Evolutionary conservation across 192 early-diverging fungal species (phyloP).

Genomic region (Coemansia biformis): DNA sequence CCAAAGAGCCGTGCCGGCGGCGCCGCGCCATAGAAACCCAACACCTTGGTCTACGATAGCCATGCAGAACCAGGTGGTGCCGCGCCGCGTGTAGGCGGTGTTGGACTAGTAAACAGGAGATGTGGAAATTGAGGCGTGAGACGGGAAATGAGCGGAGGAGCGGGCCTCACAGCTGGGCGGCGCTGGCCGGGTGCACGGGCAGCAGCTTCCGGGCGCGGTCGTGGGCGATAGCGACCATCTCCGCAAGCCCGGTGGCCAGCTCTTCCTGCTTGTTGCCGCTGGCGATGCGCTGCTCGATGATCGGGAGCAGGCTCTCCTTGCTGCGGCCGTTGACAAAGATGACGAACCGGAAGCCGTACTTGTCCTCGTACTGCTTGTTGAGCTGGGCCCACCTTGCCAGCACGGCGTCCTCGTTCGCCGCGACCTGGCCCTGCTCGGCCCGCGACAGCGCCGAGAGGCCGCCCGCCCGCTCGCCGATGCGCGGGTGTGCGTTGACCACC

Average conservation of each 20-base stretch:
- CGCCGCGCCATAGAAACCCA: no score
- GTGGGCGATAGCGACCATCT: conserved; percentile 78
- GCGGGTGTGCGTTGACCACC: conserved; percentile 85
- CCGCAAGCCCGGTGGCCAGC: conserved; percentile 61
- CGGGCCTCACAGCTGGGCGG: conserved; percentile 36
- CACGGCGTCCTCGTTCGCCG: conserved; percentile 54
- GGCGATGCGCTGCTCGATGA: conserved; percentile 64
- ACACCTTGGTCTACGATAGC: no score
- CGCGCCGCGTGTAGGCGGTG: no score
- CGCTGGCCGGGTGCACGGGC: conserved; percentile 2
- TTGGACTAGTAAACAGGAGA: no score
- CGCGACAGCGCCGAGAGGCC: conserved; percentile 67
- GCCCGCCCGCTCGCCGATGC: conserved; percentile 70
- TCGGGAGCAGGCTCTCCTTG: conserved; percentile 68
- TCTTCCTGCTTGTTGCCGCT: conserved; percentile 60
- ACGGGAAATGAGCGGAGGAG: no score
- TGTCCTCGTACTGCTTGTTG: conserved; percentile 63
- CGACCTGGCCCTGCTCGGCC: conserved; percentile 58
- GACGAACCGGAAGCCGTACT: conserved; percentile 77
- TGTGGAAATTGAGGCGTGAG: no score
- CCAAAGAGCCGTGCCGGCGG: no score
- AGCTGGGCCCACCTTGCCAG: conserved; percentile 59
- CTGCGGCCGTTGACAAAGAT: conserved; percentile 76
- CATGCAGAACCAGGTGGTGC: no score
- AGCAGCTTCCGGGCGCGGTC: conserved; percentile 70